Conservation (phyloP, 495 filamentous ascomycete species). For the Penicillium nucicola region DNA sequence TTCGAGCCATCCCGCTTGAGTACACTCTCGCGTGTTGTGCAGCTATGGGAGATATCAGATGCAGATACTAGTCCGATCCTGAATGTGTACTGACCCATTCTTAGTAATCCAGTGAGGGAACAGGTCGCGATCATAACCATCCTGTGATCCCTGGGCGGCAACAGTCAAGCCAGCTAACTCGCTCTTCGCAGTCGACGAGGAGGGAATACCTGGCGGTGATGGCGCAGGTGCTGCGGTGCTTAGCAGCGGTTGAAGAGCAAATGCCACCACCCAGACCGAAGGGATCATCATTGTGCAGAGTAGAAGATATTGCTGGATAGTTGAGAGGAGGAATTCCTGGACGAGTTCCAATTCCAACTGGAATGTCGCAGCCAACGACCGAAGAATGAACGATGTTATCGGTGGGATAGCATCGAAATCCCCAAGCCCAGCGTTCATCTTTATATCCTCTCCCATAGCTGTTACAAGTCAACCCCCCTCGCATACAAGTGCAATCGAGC, state of each 20-base stretch:
- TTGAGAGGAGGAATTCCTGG: background rate
- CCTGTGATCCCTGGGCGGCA: constrained; percentile 47
- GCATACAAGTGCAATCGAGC: background rate
- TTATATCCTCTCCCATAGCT: no score
- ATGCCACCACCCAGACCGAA: background rate
- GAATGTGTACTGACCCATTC: constrained; percentile 13
- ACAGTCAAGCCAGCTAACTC: constrained; percentile 55
- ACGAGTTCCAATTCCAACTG: background rate
- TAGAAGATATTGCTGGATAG: no score
- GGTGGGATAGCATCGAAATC: no score
- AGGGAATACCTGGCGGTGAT: constrained; percentile 56
- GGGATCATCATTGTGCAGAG: background rate
- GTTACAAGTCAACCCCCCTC: no score
- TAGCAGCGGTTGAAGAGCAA: constrained; percentile 12
- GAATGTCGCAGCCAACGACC: background rate
- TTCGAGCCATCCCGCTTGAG: constrained; percentile 64
- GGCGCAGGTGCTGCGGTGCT: constrained; percentile 13
- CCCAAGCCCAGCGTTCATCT: no score
- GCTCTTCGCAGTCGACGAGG: constrained; percentile 46
- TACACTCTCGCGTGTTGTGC: constrained; percentile 65
- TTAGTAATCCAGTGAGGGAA: constrained; percentile 70
- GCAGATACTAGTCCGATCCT: background rate
- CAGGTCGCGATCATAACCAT: constrained; percentile 55
- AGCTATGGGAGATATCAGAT: constrained; percentile 37
- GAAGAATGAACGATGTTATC: background rate